Conservation (phyloP, 352 stramenopile species). For the Phytophthora syringae region DNA sequence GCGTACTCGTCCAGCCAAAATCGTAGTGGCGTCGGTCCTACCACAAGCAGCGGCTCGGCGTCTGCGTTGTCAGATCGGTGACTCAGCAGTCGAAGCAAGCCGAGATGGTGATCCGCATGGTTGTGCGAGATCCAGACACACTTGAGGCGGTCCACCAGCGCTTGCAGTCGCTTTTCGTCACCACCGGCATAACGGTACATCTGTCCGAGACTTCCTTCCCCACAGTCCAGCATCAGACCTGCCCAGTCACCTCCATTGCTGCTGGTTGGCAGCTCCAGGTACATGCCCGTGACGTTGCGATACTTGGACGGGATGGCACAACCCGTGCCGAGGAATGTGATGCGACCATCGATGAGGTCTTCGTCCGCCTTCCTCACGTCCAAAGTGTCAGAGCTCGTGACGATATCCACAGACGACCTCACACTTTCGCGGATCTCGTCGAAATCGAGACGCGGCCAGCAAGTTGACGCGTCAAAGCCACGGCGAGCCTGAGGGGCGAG, state of each 20-base stretch:
- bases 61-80: slow-evolving; percentile 50
- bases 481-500: slow-evolving; percentile 61
- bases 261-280: slow-evolving; percentile 67
- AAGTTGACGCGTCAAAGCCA: slow-evolving; percentile 64
- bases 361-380: slow-evolving; percentile 13
- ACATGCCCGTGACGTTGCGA: slow-evolving; percentile 97
- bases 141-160: slow-evolving; percentile 77
- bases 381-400: not conserved
- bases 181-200: slow-evolving; percentile 74
- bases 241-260: slow-evolving; percentile 29
- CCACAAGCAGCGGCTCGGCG: slow-evolving; percentile 85
- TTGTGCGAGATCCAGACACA: slow-evolving; percentile 98
- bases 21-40: slow-evolving; percentile 90
- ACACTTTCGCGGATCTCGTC: slow-evolving; percentile 52
- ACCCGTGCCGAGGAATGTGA: slow-evolving; percentile 97
- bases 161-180: slow-evolving; percentile 43
- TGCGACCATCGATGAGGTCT: slow-evolving; percentile 47
- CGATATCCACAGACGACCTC: slow-evolving; percentile 5
- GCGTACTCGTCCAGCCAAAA: slow-evolving; percentile 94
- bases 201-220: slow-evolving; percentile 97
- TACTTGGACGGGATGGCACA: slow-evolving; percentile 98
- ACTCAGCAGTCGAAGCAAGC: slow-evolving; percentile 91
- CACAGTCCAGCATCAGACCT: slow-evolving; percentile 94
- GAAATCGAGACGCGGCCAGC: slow-evolving; percentile 59
- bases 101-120: slow-evolving; percentile 98